Evolutionary conservation across 1,284 basidiomycete species (phyloP), one percentile per base, ranked within the genome.

Genomic region (Porodaedalea pini): DNA sequence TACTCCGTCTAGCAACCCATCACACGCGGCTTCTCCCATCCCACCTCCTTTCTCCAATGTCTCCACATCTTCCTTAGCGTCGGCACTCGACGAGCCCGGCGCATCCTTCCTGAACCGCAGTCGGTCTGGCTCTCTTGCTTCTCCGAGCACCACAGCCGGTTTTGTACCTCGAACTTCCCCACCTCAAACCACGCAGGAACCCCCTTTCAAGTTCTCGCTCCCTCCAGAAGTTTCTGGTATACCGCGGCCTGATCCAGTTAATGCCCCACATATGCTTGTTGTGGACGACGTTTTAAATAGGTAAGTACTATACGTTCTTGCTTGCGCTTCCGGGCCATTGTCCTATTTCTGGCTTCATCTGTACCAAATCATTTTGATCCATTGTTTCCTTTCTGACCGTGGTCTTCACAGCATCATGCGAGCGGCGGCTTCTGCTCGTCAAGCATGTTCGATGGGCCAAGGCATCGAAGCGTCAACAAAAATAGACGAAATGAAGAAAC

Each of bases 401-500:
- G 40, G 56, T 45, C 54, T 36, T 62, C 55, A 10, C 57, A 80
- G 79, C 65, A 80, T 81, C 57, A 76, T 77, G 34, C 72, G 75
- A 21, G 75, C 76, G 2, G 78, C 79, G 21, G 73, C 72, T 56
- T 77, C 75, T 15, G 78, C 78, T 7, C 76, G 78, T 50, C 67
- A 72, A 4, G 78, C 78, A 1, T 81, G 78, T 53, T 71, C 73
- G 19, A 68, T 74, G 47, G 79, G 79, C 0, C 76, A 78, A 60
- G 72, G 74, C 25, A 60, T 70, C 2, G 71, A 77, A 59, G 78
- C 79, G 7, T 71, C 69, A n/a, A 71, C 69, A 53, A 71, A 75
- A 51, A 77, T 80, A 47, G 76, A 76, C 61, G 69, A 77, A 58
- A 71, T 80, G 62, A 76, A 69, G 65, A 77, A 72, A 68, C 77